These are phyloP conservation scores for Diaporthe batatas DNA, from an alignment of 2,329 filamentous ascomycete species.

Conservation along the genomic window DNA sequence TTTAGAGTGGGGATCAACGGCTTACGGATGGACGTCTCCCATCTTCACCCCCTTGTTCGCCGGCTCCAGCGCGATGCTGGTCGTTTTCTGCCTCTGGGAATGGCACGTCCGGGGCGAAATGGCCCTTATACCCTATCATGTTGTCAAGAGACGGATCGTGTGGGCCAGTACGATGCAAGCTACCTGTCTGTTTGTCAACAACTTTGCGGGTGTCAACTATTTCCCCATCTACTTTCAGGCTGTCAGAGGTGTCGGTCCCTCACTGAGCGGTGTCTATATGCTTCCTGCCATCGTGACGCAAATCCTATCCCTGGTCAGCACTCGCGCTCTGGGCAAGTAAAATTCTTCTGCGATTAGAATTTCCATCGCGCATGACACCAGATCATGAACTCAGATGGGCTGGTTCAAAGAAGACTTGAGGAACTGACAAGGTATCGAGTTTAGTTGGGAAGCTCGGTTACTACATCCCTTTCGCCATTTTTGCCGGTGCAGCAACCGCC, in stretches of 20 bases:
- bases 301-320: background rate
- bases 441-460: conserved; percentile 52
- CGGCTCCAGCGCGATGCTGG: conserved; percentile 49
- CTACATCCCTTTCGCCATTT: conserved; percentile 58
- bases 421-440: background rate
- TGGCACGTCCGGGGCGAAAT: conserved; percentile 43
- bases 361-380: too few relatives aligned
- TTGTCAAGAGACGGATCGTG: conserved; percentile 5
- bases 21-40: conserved; percentile 54
- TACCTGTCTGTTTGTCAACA: background rate
- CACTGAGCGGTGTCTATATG: conserved; percentile 17
- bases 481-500: conserved; percentile 54
- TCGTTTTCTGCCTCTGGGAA: conserved; percentile 57
- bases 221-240: conserved; percentile 34
- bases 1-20: conserved; percentile 51
- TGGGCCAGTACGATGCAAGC: background rate
- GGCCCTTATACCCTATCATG: background rate
- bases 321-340: conserved; percentile 10
- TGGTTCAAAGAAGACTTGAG: too few relatives aligned
- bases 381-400: too few relatives aligned
- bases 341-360: too few relatives aligned
- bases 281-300: conserved; percentile 19
- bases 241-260: conserved; percentile 9
- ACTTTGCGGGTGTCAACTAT: conserved; percentile 16
- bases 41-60: conserved; percentile 56